Base-by-base conservation (phyloP, 371 early-diverging fungal genomes). In the Choanephora cucurbitarum region DNA sequence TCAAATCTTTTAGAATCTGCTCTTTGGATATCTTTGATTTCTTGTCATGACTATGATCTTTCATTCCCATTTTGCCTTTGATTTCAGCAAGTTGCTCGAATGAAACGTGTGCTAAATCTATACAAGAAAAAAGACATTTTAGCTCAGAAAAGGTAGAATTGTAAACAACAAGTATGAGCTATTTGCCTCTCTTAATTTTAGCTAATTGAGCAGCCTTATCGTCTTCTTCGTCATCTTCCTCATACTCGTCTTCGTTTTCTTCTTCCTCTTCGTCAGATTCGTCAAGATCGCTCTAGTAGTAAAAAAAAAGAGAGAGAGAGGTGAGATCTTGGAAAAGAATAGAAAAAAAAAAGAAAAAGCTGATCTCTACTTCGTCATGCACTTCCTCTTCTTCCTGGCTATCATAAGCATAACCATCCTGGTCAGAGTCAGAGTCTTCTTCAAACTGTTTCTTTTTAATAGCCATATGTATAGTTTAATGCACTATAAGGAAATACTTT, bases 61-160 rank as follows among this genome's bases (percentile, higher is more conserved):
- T 68, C 33, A 61, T 39, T 39, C 57, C 58, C 56, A 91, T 73
- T 52, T 89, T 88, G 58, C 77, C 73, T 69, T 91, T 86, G 18
- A 91, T 83, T 53, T 89, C 85, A 34, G 91, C 80, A 42, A 91
- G 69, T 52, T 91, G 84, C 60, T 85, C 89, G 62, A 93, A 91
- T 10, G 92, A 87, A n/a, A 91, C 86, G 51, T 87, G 86, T 2
- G 91, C 86, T 4, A 93, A 81, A 69, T 81, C 85, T 81, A 57
- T 14, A 21, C 2, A n/a, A 22, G 18, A 1, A 47, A 8, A 6
- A 31, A 46, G 33, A n/a, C n/a, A n/a, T n/a, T n/a, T n/a, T 18
- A 14, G 47, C 13, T 37, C 48, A 33, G 15, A 15, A 40, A 15
- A n/a, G 49, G 41, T 32, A 24, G n/a, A 13, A 18, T 40, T 18